Percentiles rank a stretch among this genome's conserved stretches.
These are phyloP conservation scores for Kingdonia uniflora DNA, from an alignment of 164 flowering plant genomes.

Conservation along the genomic window DNA sequence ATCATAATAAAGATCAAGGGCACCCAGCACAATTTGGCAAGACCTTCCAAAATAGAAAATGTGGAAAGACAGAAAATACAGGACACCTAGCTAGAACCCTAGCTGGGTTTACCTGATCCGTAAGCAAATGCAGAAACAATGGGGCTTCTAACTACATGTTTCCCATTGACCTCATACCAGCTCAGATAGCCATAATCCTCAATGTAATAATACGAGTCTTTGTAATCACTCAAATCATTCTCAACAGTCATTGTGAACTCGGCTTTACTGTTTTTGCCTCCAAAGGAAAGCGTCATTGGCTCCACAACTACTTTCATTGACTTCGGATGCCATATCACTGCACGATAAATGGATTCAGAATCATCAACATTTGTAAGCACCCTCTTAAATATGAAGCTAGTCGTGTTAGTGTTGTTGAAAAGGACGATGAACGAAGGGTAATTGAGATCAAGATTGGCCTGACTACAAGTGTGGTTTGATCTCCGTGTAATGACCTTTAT, in stretches of 20 bases:
- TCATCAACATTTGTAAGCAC: slow-evolving; percentile 12
- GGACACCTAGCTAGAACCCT: too few relatives aligned
- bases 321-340: slow-evolving; percentile 6
- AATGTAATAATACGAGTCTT: slow-evolving; percentile 9
- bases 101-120: too few relatives aligned
- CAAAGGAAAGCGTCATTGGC: slow-evolving; percentile 7
- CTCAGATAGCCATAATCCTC: slow-evolving; percentile 22
- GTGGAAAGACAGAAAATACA: too few relatives aligned
- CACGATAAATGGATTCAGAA: slow-evolving; percentile 10
- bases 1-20: too few relatives aligned
- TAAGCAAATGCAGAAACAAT: slow-evolving; percentile 26
- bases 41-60: too few relatives aligned
- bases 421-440: slow-evolving; percentile 15
- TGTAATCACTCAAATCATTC: slow-evolving; percentile 9
- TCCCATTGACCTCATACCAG: slow-evolving; percentile 26
- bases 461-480: slow-evolving; percentile 6
- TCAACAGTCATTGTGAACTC: slow-evolving; percentile 8
- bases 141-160: slow-evolving; percentile 25
- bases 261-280: slow-evolving; percentile 11
- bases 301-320: slow-evolving; percentile 12
- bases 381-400: slow-evolving; percentile 13
- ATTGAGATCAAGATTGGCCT: slow-evolving; percentile 11
- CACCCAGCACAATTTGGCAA: too few relatives aligned
- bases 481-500: slow-evolving; percentile 6
- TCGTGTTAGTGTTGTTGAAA: slow-evolving; percentile 15